A percentile compares a stretch with the other conserved stretches of the same genome.
Conservation (phyloP, 2,329 filamentous ascomycete species). For the Fusarium pseudoanthophilum region DNA sequence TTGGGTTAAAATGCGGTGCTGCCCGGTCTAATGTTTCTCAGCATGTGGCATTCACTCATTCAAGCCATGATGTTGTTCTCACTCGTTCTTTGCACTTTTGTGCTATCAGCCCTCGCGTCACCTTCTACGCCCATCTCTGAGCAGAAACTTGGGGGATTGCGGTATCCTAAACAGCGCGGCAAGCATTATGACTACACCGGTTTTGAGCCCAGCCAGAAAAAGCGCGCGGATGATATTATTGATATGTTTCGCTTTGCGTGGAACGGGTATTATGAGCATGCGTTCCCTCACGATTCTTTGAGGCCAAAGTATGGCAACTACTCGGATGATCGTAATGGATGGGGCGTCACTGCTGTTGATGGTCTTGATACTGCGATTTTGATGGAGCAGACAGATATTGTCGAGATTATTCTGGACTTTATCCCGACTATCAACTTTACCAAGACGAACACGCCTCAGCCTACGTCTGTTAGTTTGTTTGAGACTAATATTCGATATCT, state of each 20-base stretch:
- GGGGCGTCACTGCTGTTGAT: constrained; percentile 22
- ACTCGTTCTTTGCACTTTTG: neutral
- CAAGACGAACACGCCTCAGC: constrained; percentile 1
- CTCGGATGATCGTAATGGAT: constrained; percentile 19
- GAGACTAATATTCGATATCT: constrained; percentile 67
- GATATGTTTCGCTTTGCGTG: constrained; percentile 23
- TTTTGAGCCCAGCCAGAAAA: constrained; percentile 15
- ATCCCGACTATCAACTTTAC: constrained; percentile 14
- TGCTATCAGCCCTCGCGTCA: neutral
- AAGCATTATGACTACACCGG: constrained; percentile 17
- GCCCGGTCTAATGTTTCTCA: neutral
- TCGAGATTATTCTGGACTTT: constrained; percentile 10
- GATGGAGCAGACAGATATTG: constrained; percentile 24
- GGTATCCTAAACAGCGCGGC: neutral
- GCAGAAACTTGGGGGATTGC: neutral
- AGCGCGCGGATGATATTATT: constrained; percentile 11
- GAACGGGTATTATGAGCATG: constrained; percentile 14
- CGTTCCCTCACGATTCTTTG: constrained; percentile 5
- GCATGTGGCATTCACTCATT: neutral
- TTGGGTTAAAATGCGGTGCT: neutral
- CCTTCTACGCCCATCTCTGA: neutral
- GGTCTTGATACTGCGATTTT: constrained; percentile 22
- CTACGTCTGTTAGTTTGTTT: constrained; percentile 59
- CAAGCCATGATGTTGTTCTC: neutral
- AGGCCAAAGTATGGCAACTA: constrained; percentile 11